Evolutionary conservation across 2,329 filamentous ascomycete genomes (phyloP).

Genomic region (Blastomyces emzantsi): DNA sequence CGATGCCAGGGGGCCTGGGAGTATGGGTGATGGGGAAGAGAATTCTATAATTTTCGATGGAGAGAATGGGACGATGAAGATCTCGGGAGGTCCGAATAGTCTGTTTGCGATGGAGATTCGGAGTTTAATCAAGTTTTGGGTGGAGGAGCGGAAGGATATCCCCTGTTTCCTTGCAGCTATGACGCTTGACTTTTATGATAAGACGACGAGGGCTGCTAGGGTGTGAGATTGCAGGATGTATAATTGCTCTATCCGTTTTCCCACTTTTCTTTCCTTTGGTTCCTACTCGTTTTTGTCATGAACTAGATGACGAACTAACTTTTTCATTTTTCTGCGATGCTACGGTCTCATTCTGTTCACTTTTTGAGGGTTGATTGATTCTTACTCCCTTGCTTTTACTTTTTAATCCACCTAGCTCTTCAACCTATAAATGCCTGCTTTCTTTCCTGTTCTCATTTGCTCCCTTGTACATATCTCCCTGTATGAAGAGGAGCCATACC

Average conservation of each 20-base stretch:
- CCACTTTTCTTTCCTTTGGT: slow-evolving; percentile 2
- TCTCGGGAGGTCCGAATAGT: slow-evolving; percentile 79
- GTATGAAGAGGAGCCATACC: neutral
- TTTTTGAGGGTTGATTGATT: neutral
- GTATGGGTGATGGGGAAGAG: slow-evolving; percentile 41
- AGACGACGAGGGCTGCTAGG: slow-evolving; percentile 35
- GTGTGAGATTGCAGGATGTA: slow-evolving; percentile 9
- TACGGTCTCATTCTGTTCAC: neutral
- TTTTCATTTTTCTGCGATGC: neutral
- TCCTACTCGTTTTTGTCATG: neutral
- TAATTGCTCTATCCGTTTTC: neutral
- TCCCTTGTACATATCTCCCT: neutral
- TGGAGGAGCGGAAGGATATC: slow-evolving; percentile 85
- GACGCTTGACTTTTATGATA: slow-evolving; percentile 87
- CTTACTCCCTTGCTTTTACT: neutral
- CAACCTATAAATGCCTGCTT: neutral
- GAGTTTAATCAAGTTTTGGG: slow-evolving; percentile 90
- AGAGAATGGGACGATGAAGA: slow-evolving; percentile 95
- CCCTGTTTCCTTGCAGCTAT: slow-evolving; percentile 86
- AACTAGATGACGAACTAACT: neutral
- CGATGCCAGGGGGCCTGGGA: slow-evolving; percentile 41
- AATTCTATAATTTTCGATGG: slow-evolving; percentile 74
- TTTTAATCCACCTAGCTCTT: neutral
- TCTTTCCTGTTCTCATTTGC: neutral
- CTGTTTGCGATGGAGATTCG: slow-evolving; percentile 77